phyloP scores from a whole-genome alignment of 1,284 basidiomycete genomes.

The Puccinia brachypodii region DNA sequence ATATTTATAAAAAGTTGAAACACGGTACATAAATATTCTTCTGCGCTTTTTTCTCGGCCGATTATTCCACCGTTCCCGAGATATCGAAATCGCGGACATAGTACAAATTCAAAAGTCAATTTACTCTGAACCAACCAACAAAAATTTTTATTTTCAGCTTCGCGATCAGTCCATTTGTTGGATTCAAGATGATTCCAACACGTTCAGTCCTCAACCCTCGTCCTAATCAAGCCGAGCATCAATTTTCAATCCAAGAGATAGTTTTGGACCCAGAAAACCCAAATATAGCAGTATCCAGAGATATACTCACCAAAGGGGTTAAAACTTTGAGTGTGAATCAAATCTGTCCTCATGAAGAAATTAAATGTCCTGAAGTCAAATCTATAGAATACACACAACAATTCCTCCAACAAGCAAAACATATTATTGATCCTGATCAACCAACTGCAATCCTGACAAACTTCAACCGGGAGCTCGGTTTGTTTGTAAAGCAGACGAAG shows the following conservation, averaged over 20 bases:
- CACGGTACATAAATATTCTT: too few species aligned
- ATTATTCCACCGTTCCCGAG: too few species aligned
- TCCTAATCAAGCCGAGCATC: background rate
- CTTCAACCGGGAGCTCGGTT: background rate
- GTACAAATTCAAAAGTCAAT: too few species aligned
- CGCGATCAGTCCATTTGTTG: too few species aligned
- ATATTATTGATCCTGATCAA: background rate
- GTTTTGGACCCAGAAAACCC: background rate
- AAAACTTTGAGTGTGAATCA: background rate
- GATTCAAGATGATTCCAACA: too few species aligned
- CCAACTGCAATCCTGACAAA: background rate
- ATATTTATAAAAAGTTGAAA: too few species aligned
- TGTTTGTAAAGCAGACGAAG: background rate
- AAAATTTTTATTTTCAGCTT: too few species aligned
- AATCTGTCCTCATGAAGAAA: background rate
- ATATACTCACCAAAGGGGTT: background rate
- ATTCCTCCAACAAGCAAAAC: background rate
- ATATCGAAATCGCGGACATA: too few species aligned
- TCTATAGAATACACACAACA: background rate
- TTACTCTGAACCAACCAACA: too few species aligned
- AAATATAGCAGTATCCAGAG: background rate
- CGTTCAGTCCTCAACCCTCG: background rate
- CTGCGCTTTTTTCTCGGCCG: too few species aligned
- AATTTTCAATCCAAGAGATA: background rate
- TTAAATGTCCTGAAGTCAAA: background rate